A percentile compares a stretch with the other conserved stretches of the same genome.
phyloP scores from a whole-genome alignment of 805 yeast species.

The Candida ulmi region DNA sequence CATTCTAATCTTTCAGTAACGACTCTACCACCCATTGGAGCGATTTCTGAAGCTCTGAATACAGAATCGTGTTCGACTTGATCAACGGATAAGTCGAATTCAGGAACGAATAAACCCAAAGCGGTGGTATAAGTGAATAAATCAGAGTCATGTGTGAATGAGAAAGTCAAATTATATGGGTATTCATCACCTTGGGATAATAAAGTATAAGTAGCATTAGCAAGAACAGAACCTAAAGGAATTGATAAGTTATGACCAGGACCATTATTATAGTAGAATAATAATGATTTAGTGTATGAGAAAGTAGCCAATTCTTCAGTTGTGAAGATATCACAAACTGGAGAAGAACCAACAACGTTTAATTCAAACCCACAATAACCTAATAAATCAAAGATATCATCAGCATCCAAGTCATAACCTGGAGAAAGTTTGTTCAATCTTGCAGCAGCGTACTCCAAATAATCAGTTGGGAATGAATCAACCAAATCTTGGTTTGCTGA shows the following conservation, averaged over 20 bases:
- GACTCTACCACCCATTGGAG: slow-evolving; percentile 55
- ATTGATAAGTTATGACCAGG: slow-evolving; percentile 55
- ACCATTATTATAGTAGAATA: slow-evolving; percentile 56
- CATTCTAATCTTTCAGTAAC: slow-evolving; percentile 46
- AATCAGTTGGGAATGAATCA: slow-evolving; percentile 24
- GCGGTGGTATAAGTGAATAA: slow-evolving; percentile 58
- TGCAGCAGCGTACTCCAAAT: slow-evolving; percentile 47
- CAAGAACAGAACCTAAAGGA: slow-evolving; percentile 57
- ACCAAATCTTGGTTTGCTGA: slow-evolving; percentile 13
- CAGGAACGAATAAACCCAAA: slow-evolving; percentile 43
- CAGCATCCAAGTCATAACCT: slow-evolving; percentile 43
- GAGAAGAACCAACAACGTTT: slow-evolving; percentile 61
- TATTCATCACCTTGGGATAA: slow-evolving; percentile 44
- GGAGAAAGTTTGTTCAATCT: slow-evolving; percentile 53
- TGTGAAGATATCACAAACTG: slow-evolving; percentile 64
- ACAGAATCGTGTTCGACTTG: slow-evolving; percentile 40
- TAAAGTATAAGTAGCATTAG: slow-evolving; percentile 44
- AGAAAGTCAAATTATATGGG: slow-evolving; percentile 53
- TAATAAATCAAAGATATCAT: slow-evolving; percentile 50
- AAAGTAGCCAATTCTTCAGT: slow-evolving; percentile 58
- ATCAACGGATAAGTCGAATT: slow-evolving; percentile 35
- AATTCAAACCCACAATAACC: slow-evolving; percentile 71
- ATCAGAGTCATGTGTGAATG: slow-evolving; percentile 73
- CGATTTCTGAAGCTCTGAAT: slow-evolving; percentile 43
- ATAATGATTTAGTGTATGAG: slow-evolving; percentile 56